phyloP scores from a whole-genome alignment of 257 asterid genomes.

The Fraxinus quadrangulata region DNA sequence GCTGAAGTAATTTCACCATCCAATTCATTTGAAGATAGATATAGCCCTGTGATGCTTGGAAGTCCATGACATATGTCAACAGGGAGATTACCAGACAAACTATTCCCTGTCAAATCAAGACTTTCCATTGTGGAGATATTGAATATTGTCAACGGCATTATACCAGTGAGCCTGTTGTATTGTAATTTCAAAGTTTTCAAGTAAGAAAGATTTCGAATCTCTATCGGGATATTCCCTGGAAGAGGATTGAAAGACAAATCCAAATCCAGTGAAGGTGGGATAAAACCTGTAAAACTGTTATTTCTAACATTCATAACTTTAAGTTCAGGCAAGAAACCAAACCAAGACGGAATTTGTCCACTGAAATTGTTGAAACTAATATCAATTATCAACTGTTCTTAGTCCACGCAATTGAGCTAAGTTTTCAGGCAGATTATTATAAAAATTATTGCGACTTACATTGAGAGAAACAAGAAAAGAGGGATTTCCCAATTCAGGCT shows the following conservation, averaged over 20 bases:
- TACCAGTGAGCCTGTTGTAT: slow-evolving; percentile 12
- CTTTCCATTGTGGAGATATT: slow-evolving; percentile 2
- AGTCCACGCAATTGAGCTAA: background rate
- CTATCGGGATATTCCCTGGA: slow-evolving; percentile 1
- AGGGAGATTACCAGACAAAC: slow-evolving; percentile 20
- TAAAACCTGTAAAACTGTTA: no score
- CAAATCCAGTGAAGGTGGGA: no score
- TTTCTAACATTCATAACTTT: background rate
- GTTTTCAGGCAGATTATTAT: slow-evolving; percentile 7
- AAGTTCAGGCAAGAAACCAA: background rate
- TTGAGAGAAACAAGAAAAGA: slow-evolving; percentile 18
- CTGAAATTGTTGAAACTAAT: background rate
- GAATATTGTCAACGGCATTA: background rate
- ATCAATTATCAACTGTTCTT: background rate
- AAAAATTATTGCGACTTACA: background rate
- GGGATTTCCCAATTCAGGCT: slow-evolving; percentile 2
- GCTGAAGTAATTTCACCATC: slow-evolving; percentile 4
- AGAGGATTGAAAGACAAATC: background rate
- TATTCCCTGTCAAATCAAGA: background rate
- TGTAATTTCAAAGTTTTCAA: background rate
- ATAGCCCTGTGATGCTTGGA: background rate
- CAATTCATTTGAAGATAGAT: background rate
- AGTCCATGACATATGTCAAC: background rate
- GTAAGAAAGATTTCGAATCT: slow-evolving; percentile 9
- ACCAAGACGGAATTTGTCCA: slow-evolving; percentile 21